Conservation (phyloP, 345 rosid genomes). For the Combretum micranthum region DNA sequence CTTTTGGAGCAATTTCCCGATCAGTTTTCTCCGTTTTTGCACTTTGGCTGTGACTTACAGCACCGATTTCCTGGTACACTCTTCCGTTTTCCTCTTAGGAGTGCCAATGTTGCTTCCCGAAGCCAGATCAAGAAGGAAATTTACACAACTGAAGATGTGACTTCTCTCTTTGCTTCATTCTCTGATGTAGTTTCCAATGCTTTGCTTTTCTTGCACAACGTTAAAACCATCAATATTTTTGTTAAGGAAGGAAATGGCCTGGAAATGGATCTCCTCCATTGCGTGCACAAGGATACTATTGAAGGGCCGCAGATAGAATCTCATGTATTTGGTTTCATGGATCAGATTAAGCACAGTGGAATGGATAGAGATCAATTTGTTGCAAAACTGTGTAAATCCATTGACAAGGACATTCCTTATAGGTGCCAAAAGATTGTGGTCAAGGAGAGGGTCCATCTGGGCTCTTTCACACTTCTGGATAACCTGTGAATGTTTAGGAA, state of each 20-base stretch:
- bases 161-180: conserved; percentile 77
- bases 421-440: conserved; percentile 76
- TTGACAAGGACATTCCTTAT: conserved; percentile 49
- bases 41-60: conserved; percentile 91
- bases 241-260: conserved; percentile 72
- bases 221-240: conserved; percentile 66
- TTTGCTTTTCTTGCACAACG: conserved; percentile 74
- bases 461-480: conserved; percentile 76
- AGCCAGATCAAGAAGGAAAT: conserved; percentile 85
- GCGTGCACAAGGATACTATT: conserved; percentile 49
- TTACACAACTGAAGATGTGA: conserved; percentile 78
- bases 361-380: conserved; percentile 73
- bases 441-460: conserved; percentile 61
- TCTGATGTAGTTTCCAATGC: conserved; percentile 71
- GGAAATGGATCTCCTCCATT: conserved; percentile 78
- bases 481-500: conserved; percentile 73
- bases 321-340: conserved; percentile 52
- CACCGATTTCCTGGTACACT: conserved; percentile 83
- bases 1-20: conserved; percentile 95
- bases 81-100: conserved; percentile 93
- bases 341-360: conserved; percentile 47
- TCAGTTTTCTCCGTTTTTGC: conserved; percentile 87
- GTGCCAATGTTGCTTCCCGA: conserved; percentile 52
- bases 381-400: conserved; percentile 52
- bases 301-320: conserved; percentile 45